Evolutionary conservation across 2,329 filamentous ascomycete species (phyloP).

Genomic region (Cordyceps javanica): DNA sequence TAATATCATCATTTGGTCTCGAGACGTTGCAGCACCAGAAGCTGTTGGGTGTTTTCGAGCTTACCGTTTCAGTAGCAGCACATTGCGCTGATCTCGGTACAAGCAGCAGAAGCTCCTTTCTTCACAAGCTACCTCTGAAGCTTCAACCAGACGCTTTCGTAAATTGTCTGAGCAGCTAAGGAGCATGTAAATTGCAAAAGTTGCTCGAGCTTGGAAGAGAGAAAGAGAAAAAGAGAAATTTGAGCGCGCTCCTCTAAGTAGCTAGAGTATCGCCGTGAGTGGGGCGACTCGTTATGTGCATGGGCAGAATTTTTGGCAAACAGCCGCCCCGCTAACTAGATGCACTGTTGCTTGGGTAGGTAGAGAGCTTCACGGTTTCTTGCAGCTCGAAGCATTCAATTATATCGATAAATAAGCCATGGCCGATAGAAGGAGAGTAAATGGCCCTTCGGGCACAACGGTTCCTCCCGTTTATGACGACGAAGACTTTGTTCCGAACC

Average conservation of each 20-base stretch:
- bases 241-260: conserved; percentile 19
- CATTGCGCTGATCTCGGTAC: neutral
- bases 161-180: neutral
- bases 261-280: conserved; percentile 13
- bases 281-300: conserved; percentile 12
- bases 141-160: neutral
- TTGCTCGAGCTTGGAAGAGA: conserved; percentile 6
- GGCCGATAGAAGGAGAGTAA: conserved; percentile 83
- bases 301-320: conserved; percentile 17
- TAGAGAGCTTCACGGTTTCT: neutral
- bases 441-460: conserved; percentile 76
- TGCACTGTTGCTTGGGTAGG: neutral
- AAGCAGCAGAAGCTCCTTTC: neutral
- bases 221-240: conserved; percentile 14
- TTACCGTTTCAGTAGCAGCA: neutral
- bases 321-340: conserved; percentile 13
- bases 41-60: conserved; percentile 10
- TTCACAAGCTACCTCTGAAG: neutral
- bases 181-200: neutral
- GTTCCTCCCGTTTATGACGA: conserved; percentile 64
- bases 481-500: conserved; percentile 34
- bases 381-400: neutral
- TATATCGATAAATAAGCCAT: conserved; percentile 34
- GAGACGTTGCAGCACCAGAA: neutral
- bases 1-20: conserved; percentile 44